Base-by-base conservation (phyloP, 306 rosid species). In the Alnus glutinosa region DNA sequence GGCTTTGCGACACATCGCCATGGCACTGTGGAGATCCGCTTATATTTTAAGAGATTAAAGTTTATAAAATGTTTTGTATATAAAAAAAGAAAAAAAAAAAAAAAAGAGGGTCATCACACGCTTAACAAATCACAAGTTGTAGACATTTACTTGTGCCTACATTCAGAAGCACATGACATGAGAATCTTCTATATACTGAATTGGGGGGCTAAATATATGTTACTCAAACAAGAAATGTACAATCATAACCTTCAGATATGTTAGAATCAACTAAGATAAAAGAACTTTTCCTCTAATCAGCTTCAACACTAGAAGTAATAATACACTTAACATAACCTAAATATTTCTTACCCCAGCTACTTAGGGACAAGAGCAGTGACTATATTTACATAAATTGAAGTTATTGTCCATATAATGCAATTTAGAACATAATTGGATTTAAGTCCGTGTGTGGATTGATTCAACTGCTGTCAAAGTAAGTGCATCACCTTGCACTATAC, bases 251-350 rank as follows among this genome's bases (percentile, higher is more conserved):
- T 42, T 30, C 79, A 55, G 0, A 42, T 32, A 61, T 64, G 16
- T 37, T 59, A 52, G 54, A 78, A 54, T 39, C 62, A 37, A 74
- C 62, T n/a, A 18, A 8, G 14, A 57, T 57, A 18, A 66, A 36
- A 23, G 1, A 18, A 11, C 47, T 34, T 37, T 14, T 9, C 2
- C 30, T 49, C 49, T 68, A 61, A 82, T 76, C 50, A 58, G 32
- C 49, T 62, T 57, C 69, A 82, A 71, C 11, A 9, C 12, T 3
- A 85, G 58, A 42, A 77, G 57, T 9, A 79, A 70, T 63, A 30
- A 85, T 66, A 23, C 76, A 58, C 63, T 54, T 50, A 44, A 36
- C 23, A 14, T 49, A 46, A 73, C 50, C 10, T 11, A 48, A 73
- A 49, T 9, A 19, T 34, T 55, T 61, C 62, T 10, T 11, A 23